phyloP scores from a whole-genome alignment of 73 alveolate genomes.

The Tetrahymena elliotti region DNA sequence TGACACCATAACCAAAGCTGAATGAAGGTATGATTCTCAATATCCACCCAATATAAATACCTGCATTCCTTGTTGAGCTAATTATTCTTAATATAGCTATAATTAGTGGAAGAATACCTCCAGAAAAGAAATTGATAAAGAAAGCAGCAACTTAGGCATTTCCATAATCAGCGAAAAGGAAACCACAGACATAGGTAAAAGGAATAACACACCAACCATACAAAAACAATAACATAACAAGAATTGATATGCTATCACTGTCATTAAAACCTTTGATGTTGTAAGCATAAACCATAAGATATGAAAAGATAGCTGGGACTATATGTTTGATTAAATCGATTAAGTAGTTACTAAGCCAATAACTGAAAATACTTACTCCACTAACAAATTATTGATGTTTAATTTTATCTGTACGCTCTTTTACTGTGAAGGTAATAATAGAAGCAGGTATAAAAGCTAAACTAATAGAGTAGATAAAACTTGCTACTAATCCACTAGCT shows the following conservation, averaged over 20 bases:
- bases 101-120: conserved; percentile 52
- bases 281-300: conserved; percentile 49
- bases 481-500: conserved; percentile 47
- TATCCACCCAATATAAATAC: conserved; percentile 61
- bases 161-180: conserved; percentile 47
- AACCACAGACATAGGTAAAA: conserved; percentile 62
- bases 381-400: conserved; percentile 84
- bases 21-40: conserved; percentile 86
- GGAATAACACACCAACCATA: conserved; percentile 67
- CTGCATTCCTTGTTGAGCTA: conserved; percentile 46
- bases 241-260: conserved; percentile 16
- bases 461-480: conserved; percentile 79
- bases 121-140: conserved; percentile 48
- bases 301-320: conserved; percentile 63
- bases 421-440: conserved; percentile 71
- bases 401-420: conserved; percentile 90
- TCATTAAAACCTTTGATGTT: conserved; percentile 42
- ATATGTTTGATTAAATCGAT: conserved; percentile 79
- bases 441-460: conserved; percentile 91
- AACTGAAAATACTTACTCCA: conserved; percentile 79
- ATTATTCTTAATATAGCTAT: conserved; percentile 55
- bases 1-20: conserved; percentile 78
- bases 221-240: conserved; percentile 53
- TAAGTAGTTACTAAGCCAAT: conserved; percentile 84
- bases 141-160: conserved; percentile 45